Evolutionary conservation across 2,329 filamentous ascomycete genomes (phyloP), one percentile per base, ranked within the genome.

Genomic region (Aspergillus niger): DNA sequence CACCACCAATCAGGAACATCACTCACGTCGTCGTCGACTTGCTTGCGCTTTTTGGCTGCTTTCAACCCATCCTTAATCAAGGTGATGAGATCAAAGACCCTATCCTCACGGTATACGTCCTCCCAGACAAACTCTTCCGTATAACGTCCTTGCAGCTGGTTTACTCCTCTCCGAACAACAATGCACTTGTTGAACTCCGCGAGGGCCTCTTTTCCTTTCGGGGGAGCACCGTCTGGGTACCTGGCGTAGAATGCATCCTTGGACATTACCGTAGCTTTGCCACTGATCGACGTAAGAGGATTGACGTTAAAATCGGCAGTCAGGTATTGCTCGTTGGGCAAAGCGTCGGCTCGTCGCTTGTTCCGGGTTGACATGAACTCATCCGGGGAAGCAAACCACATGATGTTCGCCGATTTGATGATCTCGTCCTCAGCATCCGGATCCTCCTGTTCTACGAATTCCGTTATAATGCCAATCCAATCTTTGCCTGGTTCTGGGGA

Each of bases 71-170:
- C 83, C 71, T 90, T 85, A 15, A 97, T 83, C 63, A 89, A 79
- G 30, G 89, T 84, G 38, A 90, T 81, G 48, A 97, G 76, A 5
- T 81, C 73, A 51, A 85, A 83, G 30, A 97, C 82, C 64, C 89
- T 80, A 32, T 81, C 81, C n/a, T 87, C 87, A 0, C 80, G 81
- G 68, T 91, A 96, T 2, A 96, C 78, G 47, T 97, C 87, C 72
- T 97, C 92, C 95, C 95, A 99, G 1, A 85, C 75, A 66, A 99
- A 97, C 69, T 97, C 92, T 13, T 95, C 87, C 0, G 94, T 97
- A 73, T 98, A 99, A 22, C 88, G 92, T 20, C 92, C 90, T 24
- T 93, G 96, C 60, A 92, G 83, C 11, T 91, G 91, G 72, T 96
- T 96, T 71, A 93, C 96, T 22, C 92, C 95, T 73, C 94, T 84